Evolutionary conservation across 345 rosid species (phyloP).

Genomic region (Anastatica hierochuntica): DNA sequence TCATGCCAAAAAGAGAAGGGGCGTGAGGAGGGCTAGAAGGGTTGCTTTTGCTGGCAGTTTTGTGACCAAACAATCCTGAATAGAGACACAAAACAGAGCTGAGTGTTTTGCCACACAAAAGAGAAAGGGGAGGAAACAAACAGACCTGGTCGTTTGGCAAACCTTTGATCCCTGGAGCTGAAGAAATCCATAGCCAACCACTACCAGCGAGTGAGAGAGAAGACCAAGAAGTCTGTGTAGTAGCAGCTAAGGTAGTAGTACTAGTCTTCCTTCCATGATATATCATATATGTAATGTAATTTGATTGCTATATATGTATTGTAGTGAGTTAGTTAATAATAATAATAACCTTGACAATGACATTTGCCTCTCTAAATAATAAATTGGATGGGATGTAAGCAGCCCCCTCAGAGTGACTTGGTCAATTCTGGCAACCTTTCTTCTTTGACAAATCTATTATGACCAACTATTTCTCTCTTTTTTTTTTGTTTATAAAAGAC

Average conservation of each 20-base stretch:
- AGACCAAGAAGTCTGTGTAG: neutral
- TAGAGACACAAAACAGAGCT: neutral
- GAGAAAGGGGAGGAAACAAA: neutral
- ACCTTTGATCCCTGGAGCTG: constrained; percentile 5
- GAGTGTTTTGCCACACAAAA: neutral
- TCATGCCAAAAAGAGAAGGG: neutral
- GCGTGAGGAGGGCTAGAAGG: constrained; percentile 26
- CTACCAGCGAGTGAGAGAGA: no score
- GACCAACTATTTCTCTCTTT: no score
- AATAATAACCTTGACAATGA: constrained; percentile 1
- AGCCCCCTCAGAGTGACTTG: constrained; percentile 6
- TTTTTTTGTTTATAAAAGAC: no score
- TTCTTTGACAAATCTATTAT: neutral
- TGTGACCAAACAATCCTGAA: constrained; percentile 13
- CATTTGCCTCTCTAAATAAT: neutral
- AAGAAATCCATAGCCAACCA: constrained; percentile 19
- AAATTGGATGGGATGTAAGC: neutral
- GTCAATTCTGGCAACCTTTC: constrained; percentile 14
- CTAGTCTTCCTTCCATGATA: no score
- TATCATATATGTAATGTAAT: no score
- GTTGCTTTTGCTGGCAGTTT: constrained; percentile 21
- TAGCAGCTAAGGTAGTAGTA: no score
- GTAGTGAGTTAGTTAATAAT: no score
- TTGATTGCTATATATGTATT: no score
- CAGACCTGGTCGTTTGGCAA: constrained; percentile 22